Evolutionary conservation across 345 rosid genomes (phyloP).

Genomic region (Alliaria petiolata): DNA sequence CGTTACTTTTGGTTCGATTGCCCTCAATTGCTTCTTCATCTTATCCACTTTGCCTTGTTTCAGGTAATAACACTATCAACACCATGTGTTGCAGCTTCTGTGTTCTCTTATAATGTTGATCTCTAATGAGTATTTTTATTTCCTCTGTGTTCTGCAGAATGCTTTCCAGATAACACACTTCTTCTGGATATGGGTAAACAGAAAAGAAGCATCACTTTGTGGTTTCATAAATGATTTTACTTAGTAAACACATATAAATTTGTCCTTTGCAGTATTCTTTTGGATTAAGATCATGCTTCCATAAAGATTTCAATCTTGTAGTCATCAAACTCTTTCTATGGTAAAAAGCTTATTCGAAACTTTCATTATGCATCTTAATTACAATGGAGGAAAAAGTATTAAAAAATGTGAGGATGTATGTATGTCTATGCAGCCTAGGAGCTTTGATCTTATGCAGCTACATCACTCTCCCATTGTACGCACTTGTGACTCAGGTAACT

Average conservation of each 20-base stretch:
- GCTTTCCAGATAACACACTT: slow-evolving; percentile 97
- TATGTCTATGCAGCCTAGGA: slow-evolving; percentile 52
- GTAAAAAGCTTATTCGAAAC: slow-evolving; percentile 33
- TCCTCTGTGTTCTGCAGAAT: slow-evolving; percentile 48
- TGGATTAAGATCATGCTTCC: slow-evolving; percentile 77
- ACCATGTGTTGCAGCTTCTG: neutral
- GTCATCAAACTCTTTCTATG: slow-evolving; percentile 56
- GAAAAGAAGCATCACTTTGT: neutral
- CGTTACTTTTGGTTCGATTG: slow-evolving; percentile 80
- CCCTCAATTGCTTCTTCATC: slow-evolving; percentile 77
- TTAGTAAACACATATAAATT: neutral
- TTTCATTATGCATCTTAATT: neutral
- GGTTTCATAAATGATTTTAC: neutral
- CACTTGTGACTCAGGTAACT: slow-evolving; percentile 88
- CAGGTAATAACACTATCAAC: slow-evolving; percentile 57
- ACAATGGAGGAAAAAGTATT: neutral
- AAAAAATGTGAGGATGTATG: neutral
- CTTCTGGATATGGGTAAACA: slow-evolving; percentile 84
- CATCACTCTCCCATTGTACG: slow-evolving; percentile 86
- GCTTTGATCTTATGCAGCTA: slow-evolving; percentile 76
- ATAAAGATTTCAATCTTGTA: slow-evolving; percentile 45
- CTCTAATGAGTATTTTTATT: neutral
- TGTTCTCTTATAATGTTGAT: neutral
- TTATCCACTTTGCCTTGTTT: slow-evolving; percentile 84
- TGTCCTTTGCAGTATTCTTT: slow-evolving; percentile 62